These are phyloP conservation scores for Calocera cornea DNA, from an alignment of 768 basidiomycete genomes.

Conservation along the genomic window DNA sequence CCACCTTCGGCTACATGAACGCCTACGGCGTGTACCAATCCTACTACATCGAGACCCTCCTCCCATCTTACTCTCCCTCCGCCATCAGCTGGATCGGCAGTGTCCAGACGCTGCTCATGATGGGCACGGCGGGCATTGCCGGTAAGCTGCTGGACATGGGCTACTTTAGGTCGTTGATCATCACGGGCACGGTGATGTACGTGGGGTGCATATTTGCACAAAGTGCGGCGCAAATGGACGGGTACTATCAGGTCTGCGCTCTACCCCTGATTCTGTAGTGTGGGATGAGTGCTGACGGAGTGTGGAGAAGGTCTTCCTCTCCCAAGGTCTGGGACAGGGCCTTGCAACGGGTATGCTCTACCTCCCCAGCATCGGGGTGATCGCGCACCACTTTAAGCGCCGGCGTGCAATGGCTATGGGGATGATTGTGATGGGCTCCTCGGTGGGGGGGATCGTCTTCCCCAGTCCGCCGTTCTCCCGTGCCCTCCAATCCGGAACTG, in stretches of 20 bases:
- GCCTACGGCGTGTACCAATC: slow-evolving; percentile 21
- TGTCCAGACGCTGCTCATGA: slow-evolving; percentile 22
- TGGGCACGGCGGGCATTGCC: slow-evolving; percentile 16
- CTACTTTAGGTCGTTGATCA: slow-evolving; percentile 27
- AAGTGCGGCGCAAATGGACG: slow-evolving; percentile 31
- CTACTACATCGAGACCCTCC: slow-evolving; percentile 18
- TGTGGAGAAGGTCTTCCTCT: slow-evolving; percentile 40
- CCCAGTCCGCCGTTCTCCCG: slow-evolving; percentile 23
- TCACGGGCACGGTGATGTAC: slow-evolving; percentile 33
- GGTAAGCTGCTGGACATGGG: slow-evolving; percentile 22
- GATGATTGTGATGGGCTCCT: slow-evolving; percentile 44
- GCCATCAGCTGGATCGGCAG: slow-evolving; percentile 23
- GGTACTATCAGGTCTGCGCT: slow-evolving; percentile 31
- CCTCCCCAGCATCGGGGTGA: slow-evolving; percentile 35
- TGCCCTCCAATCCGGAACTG: not conserved
- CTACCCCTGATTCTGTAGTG: too few species aligned
- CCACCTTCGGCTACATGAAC: slow-evolving; percentile 22
- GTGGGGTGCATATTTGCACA: slow-evolving; percentile 35
- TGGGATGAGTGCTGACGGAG: too few species aligned
- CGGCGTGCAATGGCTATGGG: slow-evolving; percentile 40
- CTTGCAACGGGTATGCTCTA: slow-evolving; percentile 37
- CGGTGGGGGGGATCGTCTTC: slow-evolving; percentile 45
- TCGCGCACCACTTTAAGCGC: slow-evolving; percentile 40
- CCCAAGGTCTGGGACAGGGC: slow-evolving; percentile 38
- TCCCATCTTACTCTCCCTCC: slow-evolving; percentile 14